A percentile compares a stretch with the other conserved stretches of the same genome.
Evolutionary conservation across 495 filamentous ascomycete species (phyloP).

Genomic region (Bombardia bombarda): DNA sequence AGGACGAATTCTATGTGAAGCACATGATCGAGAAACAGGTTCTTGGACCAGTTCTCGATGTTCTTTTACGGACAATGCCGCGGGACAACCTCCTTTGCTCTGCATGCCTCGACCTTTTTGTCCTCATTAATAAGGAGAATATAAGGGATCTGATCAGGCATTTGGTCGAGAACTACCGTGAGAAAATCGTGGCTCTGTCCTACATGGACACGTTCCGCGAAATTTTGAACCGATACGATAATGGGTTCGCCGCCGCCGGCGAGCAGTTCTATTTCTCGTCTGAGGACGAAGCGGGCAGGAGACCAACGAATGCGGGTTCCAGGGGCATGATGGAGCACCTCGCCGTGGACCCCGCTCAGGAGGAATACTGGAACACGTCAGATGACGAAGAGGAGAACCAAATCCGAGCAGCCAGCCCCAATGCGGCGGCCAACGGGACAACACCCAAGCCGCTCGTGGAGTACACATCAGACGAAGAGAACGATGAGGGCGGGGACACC

Average conservation of each 20-base stretch:
- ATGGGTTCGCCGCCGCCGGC: conserved; percentile 56
- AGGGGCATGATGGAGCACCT: conserved; percentile 64
- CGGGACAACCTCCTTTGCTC: conserved; percentile 95
- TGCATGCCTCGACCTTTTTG: conserved; percentile 93
- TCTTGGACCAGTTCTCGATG: conserved; percentile 80
- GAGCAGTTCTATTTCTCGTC: conserved; percentile 45
- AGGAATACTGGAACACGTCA: conserved; percentile 91
- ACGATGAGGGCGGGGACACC: conserved; percentile 42
- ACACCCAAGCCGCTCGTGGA: conserved; percentile 73
- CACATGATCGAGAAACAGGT: conserved; percentile 78
- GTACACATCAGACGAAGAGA: conserved; percentile 82
- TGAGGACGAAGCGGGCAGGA: conserved; percentile 42
- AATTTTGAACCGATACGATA: conserved; percentile 72
- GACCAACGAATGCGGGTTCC: conserved; percentile 45
- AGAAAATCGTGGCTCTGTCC: conserved; percentile 66
- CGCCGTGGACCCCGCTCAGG: conserved; percentile 69
- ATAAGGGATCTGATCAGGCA: conserved; percentile 76
- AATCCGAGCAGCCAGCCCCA: conserved; percentile 19
- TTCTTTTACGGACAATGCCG: conserved; percentile 84
- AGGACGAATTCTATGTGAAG: conserved; percentile 88
- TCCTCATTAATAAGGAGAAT: conserved; percentile 79
- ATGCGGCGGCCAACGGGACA: conserved; percentile 32
- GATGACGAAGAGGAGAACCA: conserved; percentile 71
- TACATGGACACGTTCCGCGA: conserved; percentile 83
- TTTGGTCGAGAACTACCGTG: conserved; percentile 81